Evolutionary conservation across 2,329 filamentous ascomycete species (phyloP).

Genomic region (Aspergillus phoenicis): DNA sequence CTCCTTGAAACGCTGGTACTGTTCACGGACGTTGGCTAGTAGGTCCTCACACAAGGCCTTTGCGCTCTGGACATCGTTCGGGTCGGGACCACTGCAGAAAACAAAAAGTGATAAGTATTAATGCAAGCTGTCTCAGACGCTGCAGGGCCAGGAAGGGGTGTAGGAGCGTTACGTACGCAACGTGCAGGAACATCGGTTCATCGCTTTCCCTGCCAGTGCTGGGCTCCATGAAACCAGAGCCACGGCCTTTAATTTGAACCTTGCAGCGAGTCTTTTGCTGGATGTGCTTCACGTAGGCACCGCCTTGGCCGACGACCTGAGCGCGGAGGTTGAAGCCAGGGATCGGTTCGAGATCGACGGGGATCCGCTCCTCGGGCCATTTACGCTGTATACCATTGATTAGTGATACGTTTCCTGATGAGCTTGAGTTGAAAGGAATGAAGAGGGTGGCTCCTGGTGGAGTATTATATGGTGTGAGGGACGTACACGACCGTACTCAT

Average conservation of each 20-base stretch:
- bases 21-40: slow-evolving; percentile 79
- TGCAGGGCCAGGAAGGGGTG: background rate
- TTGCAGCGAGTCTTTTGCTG: slow-evolving; percentile 93
- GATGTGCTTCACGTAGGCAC: slow-evolving; percentile 96
- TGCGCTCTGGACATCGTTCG: slow-evolving; percentile 79
- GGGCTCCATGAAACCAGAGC: slow-evolving; percentile 90
- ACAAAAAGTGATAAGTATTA: background rate
- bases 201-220: slow-evolving; percentile 89
- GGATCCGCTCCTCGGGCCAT: slow-evolving; percentile 97
- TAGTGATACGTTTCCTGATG: too few relatives aligned
- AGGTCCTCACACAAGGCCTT: slow-evolving; percentile 89
- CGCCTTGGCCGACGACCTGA: slow-evolving; percentile 91
- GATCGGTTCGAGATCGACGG: slow-evolving; percentile 85
- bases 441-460: slow-evolving; percentile 13
- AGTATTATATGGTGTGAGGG: background rate
- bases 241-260: slow-evolving; percentile 96
- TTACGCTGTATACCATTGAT: slow-evolving; percentile 67
- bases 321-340: slow-evolving; percentile 94
- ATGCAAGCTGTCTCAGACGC: background rate
- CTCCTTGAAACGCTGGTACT: slow-evolving; percentile 90
- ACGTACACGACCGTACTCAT: slow-evolving; percentile 82
- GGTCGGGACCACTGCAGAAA: slow-evolving; percentile 73
- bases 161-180: slow-evolving; percentile 63
- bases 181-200: slow-evolving; percentile 94
- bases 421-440: too few relatives aligned